phyloP scores from a whole-genome alignment of 208 protist species.

The Trypanosoma avium region DNA sequence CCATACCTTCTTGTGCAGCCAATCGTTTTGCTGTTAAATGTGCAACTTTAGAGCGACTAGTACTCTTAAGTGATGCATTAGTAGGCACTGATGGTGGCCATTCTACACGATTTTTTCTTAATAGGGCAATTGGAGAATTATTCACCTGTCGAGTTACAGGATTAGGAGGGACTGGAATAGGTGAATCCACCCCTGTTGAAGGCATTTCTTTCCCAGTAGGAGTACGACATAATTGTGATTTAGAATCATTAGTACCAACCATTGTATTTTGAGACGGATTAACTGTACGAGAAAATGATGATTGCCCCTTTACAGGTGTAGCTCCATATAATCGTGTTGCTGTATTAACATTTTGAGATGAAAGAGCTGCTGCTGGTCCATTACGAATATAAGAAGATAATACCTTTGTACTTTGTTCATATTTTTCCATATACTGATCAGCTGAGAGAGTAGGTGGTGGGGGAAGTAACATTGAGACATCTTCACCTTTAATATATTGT shows the following conservation, averaged over 20 bases:
- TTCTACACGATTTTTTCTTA: slow-evolving; percentile 43
- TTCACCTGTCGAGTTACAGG: slow-evolving; percentile 13
- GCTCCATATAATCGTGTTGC: slow-evolving; percentile 40
- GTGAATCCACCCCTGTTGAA: slow-evolving; percentile 7
- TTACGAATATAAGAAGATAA: slow-evolving; percentile 86
- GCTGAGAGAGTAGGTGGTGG: slow-evolving; percentile 50
- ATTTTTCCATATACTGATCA: slow-evolving; percentile 64
- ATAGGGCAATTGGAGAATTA: slow-evolving; percentile 14
- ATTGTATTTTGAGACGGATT: slow-evolving; percentile 3
- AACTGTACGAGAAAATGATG: slow-evolving; percentile 15
- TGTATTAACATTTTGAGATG: slow-evolving; percentile 77
- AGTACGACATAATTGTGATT: not conserved
- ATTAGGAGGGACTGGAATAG: slow-evolving; percentile 25
- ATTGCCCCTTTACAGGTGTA: slow-evolving; percentile 36
- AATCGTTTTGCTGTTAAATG: slow-evolving; percentile 70
- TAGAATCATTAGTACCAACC: slow-evolving; percentile 3
- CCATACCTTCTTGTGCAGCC: slow-evolving; percentile 71
- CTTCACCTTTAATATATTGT: slow-evolving; percentile 88
- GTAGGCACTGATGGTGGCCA: slow-evolving; percentile 79
- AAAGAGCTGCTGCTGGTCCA: slow-evolving; percentile 68
- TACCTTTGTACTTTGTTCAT: slow-evolving; percentile 78
- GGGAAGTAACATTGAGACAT: slow-evolving; percentile 64
- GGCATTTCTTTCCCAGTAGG: slow-evolving; percentile 11
- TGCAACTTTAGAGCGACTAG: slow-evolving; percentile 80
- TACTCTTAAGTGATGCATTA: slow-evolving; percentile 74